A percentile compares a stretch with the other conserved stretches of the same genome.
These are phyloP conservation scores for Stylonectria norvegica DNA, from an alignment of 2,329 filamentous ascomycete species.

Conservation along the genomic window DNA sequence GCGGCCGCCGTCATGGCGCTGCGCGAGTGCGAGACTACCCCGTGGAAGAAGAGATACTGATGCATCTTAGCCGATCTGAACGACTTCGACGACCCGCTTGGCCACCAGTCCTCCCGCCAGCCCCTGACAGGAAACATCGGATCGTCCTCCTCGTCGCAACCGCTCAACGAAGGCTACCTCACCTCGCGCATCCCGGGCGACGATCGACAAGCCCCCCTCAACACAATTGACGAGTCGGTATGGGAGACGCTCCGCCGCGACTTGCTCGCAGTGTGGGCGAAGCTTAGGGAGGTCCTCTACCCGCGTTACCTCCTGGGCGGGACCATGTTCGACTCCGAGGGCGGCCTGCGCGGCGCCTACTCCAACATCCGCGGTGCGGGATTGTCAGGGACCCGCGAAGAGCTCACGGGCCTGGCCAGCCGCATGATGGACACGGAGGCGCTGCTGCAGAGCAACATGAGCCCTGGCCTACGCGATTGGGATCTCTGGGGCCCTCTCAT, in stretches of 20 bases:
- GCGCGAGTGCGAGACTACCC: not conserved
- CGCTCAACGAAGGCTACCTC: conserved; percentile 73
- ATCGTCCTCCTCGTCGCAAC: conserved; percentile 51
- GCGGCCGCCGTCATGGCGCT: not conserved
- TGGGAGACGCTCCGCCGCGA: conserved; percentile 97
- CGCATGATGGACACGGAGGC: conserved; percentile 62
- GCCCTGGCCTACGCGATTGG: conserved; percentile 89
- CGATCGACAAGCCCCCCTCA: conserved; percentile 81
- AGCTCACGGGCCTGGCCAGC: conserved; percentile 58
- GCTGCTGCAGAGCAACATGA: conserved; percentile 69
- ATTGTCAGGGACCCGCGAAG: conserved; percentile 57
- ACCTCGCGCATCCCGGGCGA: conserved; percentile 89
- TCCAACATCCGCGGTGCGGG: conserved; percentile 58
- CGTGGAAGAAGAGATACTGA: conserved; percentile 14
- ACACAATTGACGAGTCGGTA: conserved; percentile 95
- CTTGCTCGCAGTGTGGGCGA: conserved; percentile 90
- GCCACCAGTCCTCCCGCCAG: conserved; percentile 65
- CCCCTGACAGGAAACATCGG: conserved; percentile 84
- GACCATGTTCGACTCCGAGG: conserved; percentile 57
- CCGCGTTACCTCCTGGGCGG: conserved; percentile 85
- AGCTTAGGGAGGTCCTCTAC: conserved; percentile 95
- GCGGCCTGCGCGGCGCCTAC: conserved; percentile 58
- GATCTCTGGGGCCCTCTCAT: conserved; percentile 96
- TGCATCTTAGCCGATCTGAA: conserved; percentile 68
- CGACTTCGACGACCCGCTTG: conserved; percentile 86